phyloP scores from a whole-genome alignment of 2,329 filamentous ascomycete species.

The Xylariaceae sp. region DNA sequence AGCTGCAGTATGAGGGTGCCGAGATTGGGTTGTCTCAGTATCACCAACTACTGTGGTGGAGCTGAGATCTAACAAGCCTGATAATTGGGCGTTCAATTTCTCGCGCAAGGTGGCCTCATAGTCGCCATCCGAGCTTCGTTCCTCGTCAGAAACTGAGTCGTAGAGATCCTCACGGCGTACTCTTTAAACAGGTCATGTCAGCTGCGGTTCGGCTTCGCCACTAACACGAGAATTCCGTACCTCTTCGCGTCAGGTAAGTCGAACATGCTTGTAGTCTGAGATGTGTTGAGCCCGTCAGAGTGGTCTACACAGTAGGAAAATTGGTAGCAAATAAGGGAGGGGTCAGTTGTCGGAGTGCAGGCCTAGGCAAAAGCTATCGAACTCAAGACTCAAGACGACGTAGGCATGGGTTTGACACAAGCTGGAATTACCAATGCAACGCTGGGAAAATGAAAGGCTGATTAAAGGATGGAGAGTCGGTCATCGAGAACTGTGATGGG shows the following conservation, averaged over 20 bases:
- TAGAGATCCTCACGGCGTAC: conserved; percentile 53
- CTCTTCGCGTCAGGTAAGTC: conserved; percentile 49
- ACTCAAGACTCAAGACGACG: too few species aligned
- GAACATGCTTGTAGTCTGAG: conserved; percentile 37
- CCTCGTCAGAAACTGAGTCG: conserved; percentile 31
- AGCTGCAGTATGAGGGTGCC: conserved; percentile 10
- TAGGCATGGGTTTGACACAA: not conserved
- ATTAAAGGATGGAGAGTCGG: not conserved
- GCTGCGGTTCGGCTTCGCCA: conserved; percentile 2
- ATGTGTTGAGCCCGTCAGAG: too few species aligned
- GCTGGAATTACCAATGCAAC: not conserved
- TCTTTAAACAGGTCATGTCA: conserved; percentile 28
- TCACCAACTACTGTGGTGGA: conserved; percentile 11
- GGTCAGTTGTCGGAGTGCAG: too few species aligned
- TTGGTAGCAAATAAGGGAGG: too few species aligned
- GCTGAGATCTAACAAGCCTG: conserved; percentile 40
- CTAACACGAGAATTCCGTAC: conserved; percentile 27
- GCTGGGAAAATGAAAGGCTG: not conserved
- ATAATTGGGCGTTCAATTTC: conserved; percentile 44
- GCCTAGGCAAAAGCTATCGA: too few species aligned
- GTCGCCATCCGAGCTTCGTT: conserved; percentile 25
- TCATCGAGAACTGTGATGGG: not conserved
- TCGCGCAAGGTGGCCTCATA: conserved; percentile 37
- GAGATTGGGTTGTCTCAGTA: conserved; percentile 3
- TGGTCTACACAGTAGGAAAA: too few species aligned